Conservation (phyloP, 192 early-diverging fungal genomes). For the Gigaspora rosea region DNA sequence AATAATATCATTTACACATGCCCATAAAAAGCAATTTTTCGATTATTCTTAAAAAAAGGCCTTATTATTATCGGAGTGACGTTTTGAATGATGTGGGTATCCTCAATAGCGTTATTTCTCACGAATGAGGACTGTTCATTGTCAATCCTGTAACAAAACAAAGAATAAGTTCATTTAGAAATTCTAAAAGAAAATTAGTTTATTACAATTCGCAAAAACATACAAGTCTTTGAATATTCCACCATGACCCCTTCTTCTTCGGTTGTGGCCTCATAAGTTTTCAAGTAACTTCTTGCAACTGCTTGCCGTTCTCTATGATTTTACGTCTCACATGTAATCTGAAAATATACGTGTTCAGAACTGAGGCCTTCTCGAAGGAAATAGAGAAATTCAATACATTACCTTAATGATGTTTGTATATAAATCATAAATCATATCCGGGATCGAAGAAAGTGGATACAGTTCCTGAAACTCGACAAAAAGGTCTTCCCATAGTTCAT, state of each 20-base stretch:
- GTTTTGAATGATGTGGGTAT: constrained; percentile 16
- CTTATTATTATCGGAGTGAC: constrained; percentile 11
- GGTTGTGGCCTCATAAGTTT: constrained; percentile 7
- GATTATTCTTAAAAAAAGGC: constrained; percentile 13
- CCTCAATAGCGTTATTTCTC: constrained; percentile 3
- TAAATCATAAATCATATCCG: constrained; percentile 5
- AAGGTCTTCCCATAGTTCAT: constrained; percentile 20
- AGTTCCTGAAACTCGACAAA: constrained; percentile 23
- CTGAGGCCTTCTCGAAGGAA: constrained; percentile 4
- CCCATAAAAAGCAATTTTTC: constrained; percentile 11
- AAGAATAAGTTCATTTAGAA: constrained; percentile 20
- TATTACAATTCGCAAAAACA: neutral
- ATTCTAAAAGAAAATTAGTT: neutral
- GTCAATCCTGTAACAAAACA: constrained; percentile 19
- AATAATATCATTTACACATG: constrained; percentile 3
- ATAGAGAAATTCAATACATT: constrained; percentile 4
- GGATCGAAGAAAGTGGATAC: constrained; percentile 17
- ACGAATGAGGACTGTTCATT: constrained; percentile 10
- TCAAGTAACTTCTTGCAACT: constrained; percentile 15
- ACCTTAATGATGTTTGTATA: constrained; percentile 14
- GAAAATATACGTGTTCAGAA: constrained; percentile 7
- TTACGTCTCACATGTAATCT: constrained; percentile 20
- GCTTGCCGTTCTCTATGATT: constrained; percentile 17
- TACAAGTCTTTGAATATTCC: constrained; percentile 16
- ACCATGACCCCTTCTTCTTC: constrained; percentile 22